phyloP scores from a whole-genome alignment of 2,329 filamentous ascomycete genomes.

The Colletotrichum sp. region DNA sequence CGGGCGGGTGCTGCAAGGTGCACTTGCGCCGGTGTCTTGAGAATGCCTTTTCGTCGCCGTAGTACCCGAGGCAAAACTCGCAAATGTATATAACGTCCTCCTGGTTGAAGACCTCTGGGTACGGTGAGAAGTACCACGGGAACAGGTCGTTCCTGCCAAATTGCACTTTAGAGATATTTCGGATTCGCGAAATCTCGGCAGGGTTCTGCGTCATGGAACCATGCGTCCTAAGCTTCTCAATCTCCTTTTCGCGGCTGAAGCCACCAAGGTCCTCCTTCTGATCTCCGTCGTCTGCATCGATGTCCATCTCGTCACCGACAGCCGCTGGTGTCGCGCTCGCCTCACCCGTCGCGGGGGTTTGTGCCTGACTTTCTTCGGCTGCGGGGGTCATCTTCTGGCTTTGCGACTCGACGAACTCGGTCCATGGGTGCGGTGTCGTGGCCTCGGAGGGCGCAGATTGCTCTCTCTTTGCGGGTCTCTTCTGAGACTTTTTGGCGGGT shows the following conservation, averaged over 20 bases:
- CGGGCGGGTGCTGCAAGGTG: constrained; percentile 87
- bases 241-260: constrained; percentile 87
- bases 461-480: constrained; percentile 59
- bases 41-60: constrained; percentile 82
- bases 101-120: constrained; percentile 86
- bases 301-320: constrained; percentile 56
- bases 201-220: constrained; percentile 99
- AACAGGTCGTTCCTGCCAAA: constrained; percentile 93
- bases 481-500: constrained; percentile 63
- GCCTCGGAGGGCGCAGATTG: constrained; percentile 59
- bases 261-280: constrained; percentile 50
- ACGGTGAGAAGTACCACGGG: constrained; percentile 99
- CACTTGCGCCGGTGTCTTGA: constrained; percentile 88
- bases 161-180: constrained; percentile 92
- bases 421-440: constrained; percentile 59
- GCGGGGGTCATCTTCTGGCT: constrained; percentile 46
- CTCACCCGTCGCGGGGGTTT: constrained; percentile 47
- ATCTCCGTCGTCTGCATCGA: constrained; percentile 55
- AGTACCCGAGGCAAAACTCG: constrained; percentile 96
- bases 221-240: constrained; percentile 91
- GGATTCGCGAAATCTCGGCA: constrained; percentile 92
- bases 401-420: constrained; percentile 56
- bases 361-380: constrained; percentile 50
- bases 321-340: constrained; percentile 49
- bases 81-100: constrained; percentile 94